Evolutionary conservation across 805 yeast genomes (phyloP), one percentile per base, ranked within the genome.

Genomic region (Jamesozyma hellenica): DNA sequence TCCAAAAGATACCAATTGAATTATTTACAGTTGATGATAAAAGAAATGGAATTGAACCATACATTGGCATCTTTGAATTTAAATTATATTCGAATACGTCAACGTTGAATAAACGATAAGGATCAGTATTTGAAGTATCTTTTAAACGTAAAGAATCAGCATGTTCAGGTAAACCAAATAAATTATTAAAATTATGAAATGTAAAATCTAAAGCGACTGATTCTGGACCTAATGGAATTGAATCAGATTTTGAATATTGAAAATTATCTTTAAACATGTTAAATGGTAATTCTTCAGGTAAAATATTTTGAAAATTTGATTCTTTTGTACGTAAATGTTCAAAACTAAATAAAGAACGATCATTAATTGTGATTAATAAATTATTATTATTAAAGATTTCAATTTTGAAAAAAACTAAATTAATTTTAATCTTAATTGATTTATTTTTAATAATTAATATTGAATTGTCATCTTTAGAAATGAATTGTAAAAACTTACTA

Each of bases 91-190:
- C 96, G 61, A 92, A 92, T 28, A 90, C 90, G 58, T 92, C 99
- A 23, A 88, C 96, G 51, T 92, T 90, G 67, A 65, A 92, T 32
- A 92, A 65, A 34, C 98, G 70, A 60, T 92, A 92, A 2, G 97
- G 97, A 40, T 79, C 82, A 1, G 53, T 45, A 2, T 45, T 48
- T 2, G 59, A 39, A 0, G 97, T 88, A 47, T 83, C 90, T 41
- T 77, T 76, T 48, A 92, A 65, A 15, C 79, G 68, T 36, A 92
- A 62, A 1, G 81, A 66, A 49, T 85, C 95, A 0, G 97, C 90
- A 54, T 92, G 98, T 60, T 92, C 98, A 0, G 98, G 97, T 33
- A 92, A 82, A n/a, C 99, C 99, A 58, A 75, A 92, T 1, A 85
- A 82, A 51, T 80, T 70, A 4, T 66, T 56, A 48, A 69, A 79